Evolutionary conservation across 176 grass and related monocot genomes (phyloP), one percentile per base, ranked within the genome.

Genomic region (Carex scoparia): DNA sequence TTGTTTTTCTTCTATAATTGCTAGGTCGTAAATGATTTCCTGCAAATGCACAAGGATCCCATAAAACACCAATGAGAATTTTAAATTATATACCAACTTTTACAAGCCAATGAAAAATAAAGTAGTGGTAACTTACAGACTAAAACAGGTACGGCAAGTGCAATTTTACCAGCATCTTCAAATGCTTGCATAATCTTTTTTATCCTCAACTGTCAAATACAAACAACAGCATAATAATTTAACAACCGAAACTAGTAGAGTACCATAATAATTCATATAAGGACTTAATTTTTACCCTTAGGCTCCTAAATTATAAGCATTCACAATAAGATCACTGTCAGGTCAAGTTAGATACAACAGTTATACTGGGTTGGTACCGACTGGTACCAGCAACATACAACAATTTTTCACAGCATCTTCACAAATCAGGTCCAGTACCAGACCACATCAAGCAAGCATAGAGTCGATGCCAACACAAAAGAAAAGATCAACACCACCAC

Each of bases 181-280:
- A 96, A 93, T 90, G 97, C 90, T 92, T 99, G 93, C 97, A 99
- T 99, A 81, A 99, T 99, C 88, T 99, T 99, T 83, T 99, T 99
- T 87, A 99, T 99, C 72, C 93, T 90, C 33, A 93, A 87, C 97
- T 96, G 63, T 64, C 65, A 88, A 37, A 79, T 79, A 79, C 10
- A 32, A 58, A 79, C 18, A 74, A 8, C 44, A 74, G 53, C 42
- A 53, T 28, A 30, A 28, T 37, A 37, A 37, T 37, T 74, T 51
- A 74, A 73, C 9, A 42, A 27, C 40, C 23, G 18, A 73, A 73
- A 73, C 42, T 56, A 33, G 12, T 4, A 78, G 23, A 23, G 23
- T 23, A 23, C 23, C 23, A 23, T 23, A 23, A 23, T 23, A 23
- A 23, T 23, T 23, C 23, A 23, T 23, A 23, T 23, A 23, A 23